phyloP scores from a whole-genome alignment of 306 rosid genomes.

The Mimosa bimucronata region DNA sequence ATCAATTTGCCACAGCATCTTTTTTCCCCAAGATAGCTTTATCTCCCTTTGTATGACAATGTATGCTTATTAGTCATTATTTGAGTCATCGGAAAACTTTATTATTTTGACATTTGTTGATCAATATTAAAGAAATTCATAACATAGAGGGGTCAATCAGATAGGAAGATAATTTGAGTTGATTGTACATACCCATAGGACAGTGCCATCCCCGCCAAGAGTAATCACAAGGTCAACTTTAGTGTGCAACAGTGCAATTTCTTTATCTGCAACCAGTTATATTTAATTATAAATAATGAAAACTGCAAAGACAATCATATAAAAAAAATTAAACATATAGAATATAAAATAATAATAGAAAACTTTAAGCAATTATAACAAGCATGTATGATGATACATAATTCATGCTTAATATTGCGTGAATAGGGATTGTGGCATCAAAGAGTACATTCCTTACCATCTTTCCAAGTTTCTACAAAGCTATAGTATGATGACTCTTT shows the following conservation, averaged over 20 bases:
- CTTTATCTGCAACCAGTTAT: conserved; percentile 58
- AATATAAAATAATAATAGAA: not conserved
- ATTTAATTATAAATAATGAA: not conserved
- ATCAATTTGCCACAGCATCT: not conserved
- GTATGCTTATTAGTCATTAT: not conserved
- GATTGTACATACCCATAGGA: conserved; percentile 79
- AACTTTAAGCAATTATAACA: not conserved
- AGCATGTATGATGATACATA: not conserved
- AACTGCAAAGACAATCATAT: not conserved
- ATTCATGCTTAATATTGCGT: not conserved
- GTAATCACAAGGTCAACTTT: conserved; percentile 95
- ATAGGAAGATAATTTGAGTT: conserved; percentile 35
- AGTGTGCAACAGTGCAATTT: conserved; percentile 66
- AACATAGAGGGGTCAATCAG: not conserved
- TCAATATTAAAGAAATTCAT: not conserved
- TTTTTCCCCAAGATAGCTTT: not conserved
- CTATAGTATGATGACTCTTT: conserved; percentile 80
- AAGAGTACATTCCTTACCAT: conserved; percentile 61
- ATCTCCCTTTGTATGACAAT: not conserved
- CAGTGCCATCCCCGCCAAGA: conserved; percentile 99
- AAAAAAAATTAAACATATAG: not conserved
- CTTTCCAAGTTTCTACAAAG: conserved; percentile 83
- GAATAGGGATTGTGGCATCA: conserved; percentile 22
- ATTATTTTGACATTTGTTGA: not conserved
- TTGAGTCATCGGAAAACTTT: not conserved